Conservation (phyloP, 148 eudicot species). For the Dysphania ambrosioides region DNA sequence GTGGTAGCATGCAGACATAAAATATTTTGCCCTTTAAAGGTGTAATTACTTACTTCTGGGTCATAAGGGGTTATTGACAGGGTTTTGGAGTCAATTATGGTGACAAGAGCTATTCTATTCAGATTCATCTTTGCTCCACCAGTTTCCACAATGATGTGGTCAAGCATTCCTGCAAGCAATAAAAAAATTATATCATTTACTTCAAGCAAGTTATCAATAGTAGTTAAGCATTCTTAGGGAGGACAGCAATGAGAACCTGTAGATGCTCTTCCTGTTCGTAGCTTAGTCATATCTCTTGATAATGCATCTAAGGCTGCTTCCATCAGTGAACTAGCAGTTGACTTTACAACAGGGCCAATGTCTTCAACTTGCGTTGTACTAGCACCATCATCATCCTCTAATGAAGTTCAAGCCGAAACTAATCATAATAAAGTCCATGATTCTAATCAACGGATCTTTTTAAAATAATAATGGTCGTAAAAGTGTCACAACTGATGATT, state of each 20-base stretch:
- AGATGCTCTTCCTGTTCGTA: constrained; percentile 90
- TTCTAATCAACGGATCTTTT: not conserved
- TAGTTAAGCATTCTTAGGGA: not conserved
- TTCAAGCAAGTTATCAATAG: not conserved
- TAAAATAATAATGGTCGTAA: not conserved
- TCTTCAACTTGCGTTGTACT: constrained; percentile 47
- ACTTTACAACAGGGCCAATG: constrained; percentile 54
- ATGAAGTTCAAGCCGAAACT: constrained; percentile 3
- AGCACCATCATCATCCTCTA: constrained; percentile 47
- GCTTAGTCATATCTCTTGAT: constrained; percentile 73
- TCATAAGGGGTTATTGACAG: constrained; percentile 79
- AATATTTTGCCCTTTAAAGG: not conserved
- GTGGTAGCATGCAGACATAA: not conserved
- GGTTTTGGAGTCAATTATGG: constrained; percentile 76
- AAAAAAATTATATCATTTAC: not conserved
- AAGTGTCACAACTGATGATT: not conserved
- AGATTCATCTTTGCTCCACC: constrained; percentile 74
- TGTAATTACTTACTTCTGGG: constrained; percentile 53
- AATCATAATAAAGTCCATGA: not conserved
- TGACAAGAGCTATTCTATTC: constrained; percentile 72
- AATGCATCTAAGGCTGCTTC: constrained; percentile 86
- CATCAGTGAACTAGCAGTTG: constrained; percentile 68
- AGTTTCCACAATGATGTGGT: constrained; percentile 85
- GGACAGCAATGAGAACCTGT: constrained; percentile 45
- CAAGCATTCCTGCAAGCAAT: constrained; percentile 75